Conservation (phyloP, 2,329 filamentous ascomycete species). For the Colletotrichum liaoningense region DNA sequence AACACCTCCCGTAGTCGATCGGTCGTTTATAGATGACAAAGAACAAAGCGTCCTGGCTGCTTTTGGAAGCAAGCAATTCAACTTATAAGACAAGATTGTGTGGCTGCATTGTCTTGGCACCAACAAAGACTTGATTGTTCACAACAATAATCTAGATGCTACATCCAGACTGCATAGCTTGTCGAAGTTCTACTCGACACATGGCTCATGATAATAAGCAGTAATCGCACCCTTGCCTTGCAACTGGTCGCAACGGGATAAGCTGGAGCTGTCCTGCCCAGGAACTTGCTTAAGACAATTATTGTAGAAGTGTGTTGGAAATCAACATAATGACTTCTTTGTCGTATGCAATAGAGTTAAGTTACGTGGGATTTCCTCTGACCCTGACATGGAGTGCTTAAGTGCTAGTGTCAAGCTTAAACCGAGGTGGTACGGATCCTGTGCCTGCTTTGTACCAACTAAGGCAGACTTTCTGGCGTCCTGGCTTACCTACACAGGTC, state of each 20-base stretch:
- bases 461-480: neutral
- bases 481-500: neutral
- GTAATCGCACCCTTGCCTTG: no score
- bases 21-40: neutral
- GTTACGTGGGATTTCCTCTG: neutral
- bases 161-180: neutral
- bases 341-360: neutral
- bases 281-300: neutral
- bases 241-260: neutral
- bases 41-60: neutral
- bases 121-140: neutral
- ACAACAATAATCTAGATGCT: neutral
- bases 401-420: neutral
- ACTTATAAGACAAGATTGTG: neutral
- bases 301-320: neutral
- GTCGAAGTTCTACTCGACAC: neutral
- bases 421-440: neutral
- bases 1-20: neutral
- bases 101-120: neutral
- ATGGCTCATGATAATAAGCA: neutral
- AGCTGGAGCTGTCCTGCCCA: neutral
- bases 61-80: neutral
- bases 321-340: neutral
- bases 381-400: neutral
- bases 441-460: neutral